Evolutionary conservation across 2,329 filamentous ascomycete genomes (phyloP).

Genomic region (Sclerotinia minor): DNA sequence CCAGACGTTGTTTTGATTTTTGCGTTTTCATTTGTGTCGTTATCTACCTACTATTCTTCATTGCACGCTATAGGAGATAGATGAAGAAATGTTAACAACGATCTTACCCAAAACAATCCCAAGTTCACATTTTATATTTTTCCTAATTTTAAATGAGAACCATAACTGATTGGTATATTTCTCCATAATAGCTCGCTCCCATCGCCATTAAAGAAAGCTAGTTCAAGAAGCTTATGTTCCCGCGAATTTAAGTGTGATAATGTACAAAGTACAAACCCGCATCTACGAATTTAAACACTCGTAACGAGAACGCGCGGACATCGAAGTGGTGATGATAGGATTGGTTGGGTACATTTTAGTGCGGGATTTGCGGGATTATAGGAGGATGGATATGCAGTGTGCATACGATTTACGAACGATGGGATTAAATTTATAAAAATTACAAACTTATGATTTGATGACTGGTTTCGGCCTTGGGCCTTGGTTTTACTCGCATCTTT

Average conservation of each 20-base stretch:
- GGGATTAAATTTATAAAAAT: no score
- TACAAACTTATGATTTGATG: conserved; percentile 17
- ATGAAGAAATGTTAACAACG: conserved; percentile 25
- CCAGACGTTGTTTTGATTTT: conserved; percentile 18
- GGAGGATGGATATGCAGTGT: background rate
- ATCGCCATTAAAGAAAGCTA: conserved; percentile 11
- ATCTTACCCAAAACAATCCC: conserved; percentile 11
- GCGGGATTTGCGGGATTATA: conserved; percentile 3
- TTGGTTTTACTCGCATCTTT: background rate
- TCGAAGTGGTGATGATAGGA: background rate
- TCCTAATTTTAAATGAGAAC: conserved; percentile 36
- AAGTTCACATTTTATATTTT: conserved; percentile 23
- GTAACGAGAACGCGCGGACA: conserved; percentile 9
- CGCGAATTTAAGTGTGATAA: background rate
- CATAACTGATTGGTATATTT: conserved; percentile 37
- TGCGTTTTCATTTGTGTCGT: background rate
- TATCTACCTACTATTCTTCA: conserved; percentile 13
- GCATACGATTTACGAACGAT: conserved; percentile 6
- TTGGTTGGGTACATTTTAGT: conserved; percentile 13
- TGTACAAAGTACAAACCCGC: background rate
- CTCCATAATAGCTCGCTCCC: conserved; percentile 23
- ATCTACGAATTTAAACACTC: background rate
- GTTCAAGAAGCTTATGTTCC: background rate
- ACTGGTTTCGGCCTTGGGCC: background rate
- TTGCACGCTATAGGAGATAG: conserved; percentile 17